Evolutionary conservation across 495 filamentous ascomycete genomes (phyloP), one percentile per base, ranked within the genome.

Genomic region (Opeltia flavorubescens): DNA sequence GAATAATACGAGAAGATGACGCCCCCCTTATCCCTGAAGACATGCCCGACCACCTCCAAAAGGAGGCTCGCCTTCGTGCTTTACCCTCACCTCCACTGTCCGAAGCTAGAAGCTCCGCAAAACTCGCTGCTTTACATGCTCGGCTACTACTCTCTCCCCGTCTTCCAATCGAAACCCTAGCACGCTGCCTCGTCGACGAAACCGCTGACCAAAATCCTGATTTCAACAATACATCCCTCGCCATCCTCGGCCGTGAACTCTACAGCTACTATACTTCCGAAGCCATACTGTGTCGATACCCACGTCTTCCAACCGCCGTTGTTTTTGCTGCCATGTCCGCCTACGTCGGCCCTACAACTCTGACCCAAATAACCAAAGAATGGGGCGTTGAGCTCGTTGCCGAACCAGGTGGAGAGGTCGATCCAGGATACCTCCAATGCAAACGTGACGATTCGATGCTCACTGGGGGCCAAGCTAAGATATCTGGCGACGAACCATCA

Each of bases 351-450:
- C 67, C 73, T 5, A 72, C 75, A 45, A 72, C 86, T 0, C 74
- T 96, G 18, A 64, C 75, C 23, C 65, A 75, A 1, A 73, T 95
- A 49, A 72, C 82, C 0, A 65, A 69, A 28, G 84, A 88, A 63
- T 98, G 91, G 89, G 91, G 93, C 64, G 76, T 95, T 13, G 89
- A 96, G 55, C 55, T 66, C 30, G 91, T 84, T 13, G 82, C 84
- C 6, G 77, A 74, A 28, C 89, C 91, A 1, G 89, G 87, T 18
- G 80, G 75, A 38, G 86, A 96, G 64, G 89, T 96, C 46, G 89
- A 98, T 62, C 83, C 89, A 1, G 93, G 91, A 8, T 66, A 89
- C n/a, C 71, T 98, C 33, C 93, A 96, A 60, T 91, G 85, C 65
- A 70, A 67, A 44, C 63, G 75, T 38, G 21, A 21, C 5, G 38